Conservation (phyloP, 495 filamentous ascomycete species). For the Tuber umbilicatum region DNA sequence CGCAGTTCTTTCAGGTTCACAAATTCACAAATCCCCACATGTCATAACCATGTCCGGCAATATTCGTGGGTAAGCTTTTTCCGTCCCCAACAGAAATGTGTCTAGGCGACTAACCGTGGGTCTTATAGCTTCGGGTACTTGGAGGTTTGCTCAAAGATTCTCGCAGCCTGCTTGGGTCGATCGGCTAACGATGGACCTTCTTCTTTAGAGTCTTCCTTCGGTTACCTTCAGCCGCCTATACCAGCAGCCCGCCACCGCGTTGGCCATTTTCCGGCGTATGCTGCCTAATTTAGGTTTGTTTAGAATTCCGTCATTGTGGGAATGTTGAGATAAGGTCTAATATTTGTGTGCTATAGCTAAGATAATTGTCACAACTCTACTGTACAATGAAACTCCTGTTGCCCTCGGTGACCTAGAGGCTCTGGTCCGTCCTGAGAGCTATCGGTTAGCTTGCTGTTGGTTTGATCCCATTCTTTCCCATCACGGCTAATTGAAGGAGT, state of each 20-base stretch:
- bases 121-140: conserved; percentile 31
- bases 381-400: conserved; percentile 76
- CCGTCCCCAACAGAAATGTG: not conserved
- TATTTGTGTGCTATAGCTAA: conserved; percentile 58
- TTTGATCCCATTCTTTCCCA: not conserved
- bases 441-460: conserved; percentile 47
- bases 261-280: conserved; percentile 97
- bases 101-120: conserved; percentile 14
- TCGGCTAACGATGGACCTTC: conserved; percentile 2
- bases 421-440: conserved; percentile 72
- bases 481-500: conserved; percentile 8
- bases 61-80: conserved; percentile 32
- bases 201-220: conserved; percentile 64
- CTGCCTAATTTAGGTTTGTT: conserved; percentile 74
- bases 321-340: not conserved
- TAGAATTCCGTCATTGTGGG: not conserved
- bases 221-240: conserved; percentile 85
- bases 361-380: conserved; percentile 85
- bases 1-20: conserved; percentile 1
- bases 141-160: conserved; percentile 19
- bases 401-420: conserved; percentile 67
- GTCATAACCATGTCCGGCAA: conserved; percentile 27
- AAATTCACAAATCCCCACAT: conserved; percentile 4
- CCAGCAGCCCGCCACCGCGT: conserved; percentile 87
- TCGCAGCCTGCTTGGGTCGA: not conserved